Evolutionary conservation across 345 rosid genomes (phyloP).

Genomic region (Ceriops zippeliana): DNA sequence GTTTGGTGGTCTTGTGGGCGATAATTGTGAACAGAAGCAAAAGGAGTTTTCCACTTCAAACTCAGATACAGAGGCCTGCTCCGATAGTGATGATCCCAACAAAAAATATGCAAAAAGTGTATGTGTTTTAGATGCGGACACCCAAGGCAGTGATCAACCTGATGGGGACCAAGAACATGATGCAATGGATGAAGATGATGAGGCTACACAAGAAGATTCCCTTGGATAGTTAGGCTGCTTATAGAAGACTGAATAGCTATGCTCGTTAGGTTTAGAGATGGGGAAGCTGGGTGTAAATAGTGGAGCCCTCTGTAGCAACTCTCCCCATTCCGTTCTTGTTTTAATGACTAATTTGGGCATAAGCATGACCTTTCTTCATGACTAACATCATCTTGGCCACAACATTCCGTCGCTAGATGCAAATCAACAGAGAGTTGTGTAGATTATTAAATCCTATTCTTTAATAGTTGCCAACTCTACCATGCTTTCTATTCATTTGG

Average conservation of each 20-base stretch:
- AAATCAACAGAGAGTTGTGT: too few relatives aligned
- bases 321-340: too few relatives aligned
- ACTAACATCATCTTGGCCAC: too few relatives aligned
- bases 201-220: constrained; percentile 42
- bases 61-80: constrained; percentile 58
- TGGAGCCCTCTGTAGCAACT: not conserved
- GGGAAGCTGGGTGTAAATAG: constrained; percentile 2
- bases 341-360: too few relatives aligned
- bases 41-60: constrained; percentile 38
- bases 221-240: constrained; percentile 25
- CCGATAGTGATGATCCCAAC: constrained; percentile 29
- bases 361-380: too few relatives aligned
- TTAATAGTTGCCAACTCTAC: too few relatives aligned
- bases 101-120: constrained; percentile 13
- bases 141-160: constrained; percentile 36
- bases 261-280: not conserved
- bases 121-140: constrained; percentile 42
- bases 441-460: too few relatives aligned
- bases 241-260: not conserved
- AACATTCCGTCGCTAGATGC: too few relatives aligned
- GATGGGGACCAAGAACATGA: constrained; percentile 31
- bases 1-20: constrained; percentile 30
- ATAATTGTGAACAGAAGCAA: constrained; percentile 27
- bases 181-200: constrained; percentile 56
- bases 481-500: too few relatives aligned